Conservation (phyloP, 2,329 filamentous ascomycete genomes). For the Truncatella angustata region DNA sequence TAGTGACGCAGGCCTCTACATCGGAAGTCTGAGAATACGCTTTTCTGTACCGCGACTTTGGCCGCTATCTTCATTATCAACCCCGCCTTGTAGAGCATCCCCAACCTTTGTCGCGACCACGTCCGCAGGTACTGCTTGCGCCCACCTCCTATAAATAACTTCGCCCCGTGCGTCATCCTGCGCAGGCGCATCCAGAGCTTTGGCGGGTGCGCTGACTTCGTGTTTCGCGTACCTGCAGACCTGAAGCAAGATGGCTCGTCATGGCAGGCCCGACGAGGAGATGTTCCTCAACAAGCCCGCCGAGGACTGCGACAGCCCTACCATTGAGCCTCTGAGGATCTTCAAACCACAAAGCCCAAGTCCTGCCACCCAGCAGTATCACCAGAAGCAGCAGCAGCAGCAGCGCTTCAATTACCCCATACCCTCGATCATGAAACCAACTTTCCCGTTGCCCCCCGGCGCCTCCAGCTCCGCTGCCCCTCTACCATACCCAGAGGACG, state of each 20-base stretch:
- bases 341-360: slow-evolving; percentile 72
- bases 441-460: slow-evolving; percentile 64
- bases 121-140: slow-evolving; percentile 12
- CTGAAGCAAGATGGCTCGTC: slow-evolving; percentile 47
- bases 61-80: slow-evolving; percentile 16
- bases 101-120: slow-evolving; percentile 13
- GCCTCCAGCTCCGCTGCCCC: slow-evolving; percentile 68
- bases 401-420: slow-evolving; percentile 52
- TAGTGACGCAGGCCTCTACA: background rate
- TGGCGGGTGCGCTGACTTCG: slow-evolving; percentile 3
- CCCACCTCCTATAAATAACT: slow-evolving; percentile 23
- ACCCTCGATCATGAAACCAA: slow-evolving; percentile 49
- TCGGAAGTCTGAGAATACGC: slow-evolving; percentile 13
- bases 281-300: slow-evolving; percentile 71
- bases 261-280: slow-evolving; percentile 74
- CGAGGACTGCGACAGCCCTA: slow-evolving; percentile 66
- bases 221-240: slow-evolving; percentile 20
- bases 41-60: slow-evolving; percentile 9
- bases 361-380: slow-evolving; percentile 41
- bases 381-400: too few species aligned
- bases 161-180: slow-evolving; percentile 7
- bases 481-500: slow-evolving; percentile 73
- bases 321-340: slow-evolving; percentile 80
- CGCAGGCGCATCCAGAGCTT: background rate
- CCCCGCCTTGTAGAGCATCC: slow-evolving; percentile 22